A percentile compares a stretch with the other conserved stretches of the same genome.
Conservation (phyloP, 176 grass and related monocot genomes). For the Triticum turgidum region DNA sequence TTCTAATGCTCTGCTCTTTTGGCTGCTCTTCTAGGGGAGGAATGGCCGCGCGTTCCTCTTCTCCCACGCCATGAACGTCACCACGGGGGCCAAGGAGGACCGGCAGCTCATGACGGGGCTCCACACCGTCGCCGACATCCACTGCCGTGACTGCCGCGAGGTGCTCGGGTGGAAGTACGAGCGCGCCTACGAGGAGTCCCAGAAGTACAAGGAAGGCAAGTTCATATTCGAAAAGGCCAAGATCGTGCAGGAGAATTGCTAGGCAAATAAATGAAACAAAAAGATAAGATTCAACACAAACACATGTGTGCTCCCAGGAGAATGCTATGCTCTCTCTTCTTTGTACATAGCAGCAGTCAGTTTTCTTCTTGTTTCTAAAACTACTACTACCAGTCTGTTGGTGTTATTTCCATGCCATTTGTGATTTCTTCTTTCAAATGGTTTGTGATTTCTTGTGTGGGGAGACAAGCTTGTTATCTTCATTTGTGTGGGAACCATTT, state of each 20-base stretch:
- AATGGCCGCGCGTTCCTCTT: neutral
- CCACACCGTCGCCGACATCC: neutral
- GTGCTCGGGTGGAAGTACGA: neutral
- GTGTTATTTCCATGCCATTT: neutral
- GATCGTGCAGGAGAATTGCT: neutral
- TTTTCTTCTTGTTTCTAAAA: neutral
- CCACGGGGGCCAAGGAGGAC: neutral
- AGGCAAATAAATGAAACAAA: neutral
- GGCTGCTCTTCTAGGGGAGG: neutral
- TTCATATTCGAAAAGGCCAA: neutral
- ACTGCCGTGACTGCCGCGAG: neutral
- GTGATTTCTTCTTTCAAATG: neutral
- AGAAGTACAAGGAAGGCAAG: neutral
- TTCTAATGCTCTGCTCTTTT: no score
- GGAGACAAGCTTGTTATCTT: neutral
- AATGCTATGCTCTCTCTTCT: neutral
- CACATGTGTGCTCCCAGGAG: neutral
- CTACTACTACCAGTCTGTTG: neutral
- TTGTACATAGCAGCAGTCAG: neutral
- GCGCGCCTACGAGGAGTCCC: neutral
- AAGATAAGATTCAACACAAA: neutral
- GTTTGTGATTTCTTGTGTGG: neutral
- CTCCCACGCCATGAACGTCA: neutral
- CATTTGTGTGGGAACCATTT: neutral
- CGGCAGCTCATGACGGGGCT: neutral